These are phyloP conservation scores for Suillus alpinus DNA, from an alignment of 768 basidiomycete genomes.

Conservation along the genomic window DNA sequence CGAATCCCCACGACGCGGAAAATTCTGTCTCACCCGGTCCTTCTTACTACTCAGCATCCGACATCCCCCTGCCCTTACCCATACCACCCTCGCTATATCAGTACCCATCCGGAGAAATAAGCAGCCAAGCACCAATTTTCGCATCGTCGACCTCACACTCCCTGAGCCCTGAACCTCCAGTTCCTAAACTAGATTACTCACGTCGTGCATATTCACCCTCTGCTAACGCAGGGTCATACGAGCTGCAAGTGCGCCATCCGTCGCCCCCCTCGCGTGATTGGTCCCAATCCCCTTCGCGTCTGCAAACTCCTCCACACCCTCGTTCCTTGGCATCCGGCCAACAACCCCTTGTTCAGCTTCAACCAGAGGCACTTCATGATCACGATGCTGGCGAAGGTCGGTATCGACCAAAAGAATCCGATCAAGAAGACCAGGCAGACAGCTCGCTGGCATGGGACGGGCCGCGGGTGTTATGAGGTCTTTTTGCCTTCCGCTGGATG, in stretches of 20 bases:
- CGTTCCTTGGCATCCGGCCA: not conserved
- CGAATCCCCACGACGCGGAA: not conserved
- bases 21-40: conserved; percentile 31
- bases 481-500: not conserved
- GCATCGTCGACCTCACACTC: conserved; percentile 8
- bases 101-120: conserved; percentile 44
- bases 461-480: conserved; percentile 23
- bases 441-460: conserved; percentile 11
- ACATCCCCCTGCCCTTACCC: conserved; percentile 56
- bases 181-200: conserved; percentile 5
- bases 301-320: not conserved
- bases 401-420: conserved; percentile 9
- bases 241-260: conserved; percentile 37
- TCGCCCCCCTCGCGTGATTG: conserved; percentile 10
- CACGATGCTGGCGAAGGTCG: conserved; percentile 8
- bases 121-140: conserved; percentile 28
- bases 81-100: conserved; percentile 49
- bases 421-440: conserved; percentile 3
- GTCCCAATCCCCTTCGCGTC: conserved; percentile 7
- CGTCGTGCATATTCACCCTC: not conserved
- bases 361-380: not conserved
- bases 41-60: conserved; percentile 61
- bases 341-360: not conserved
- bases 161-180: conserved; percentile 3
- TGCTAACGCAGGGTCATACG: conserved; percentile 30